These are phyloP conservation scores for Myriosclerotinia duriaeana DNA, from an alignment of 2,329 filamentous ascomycete species.

Conservation along the genomic window DNA sequence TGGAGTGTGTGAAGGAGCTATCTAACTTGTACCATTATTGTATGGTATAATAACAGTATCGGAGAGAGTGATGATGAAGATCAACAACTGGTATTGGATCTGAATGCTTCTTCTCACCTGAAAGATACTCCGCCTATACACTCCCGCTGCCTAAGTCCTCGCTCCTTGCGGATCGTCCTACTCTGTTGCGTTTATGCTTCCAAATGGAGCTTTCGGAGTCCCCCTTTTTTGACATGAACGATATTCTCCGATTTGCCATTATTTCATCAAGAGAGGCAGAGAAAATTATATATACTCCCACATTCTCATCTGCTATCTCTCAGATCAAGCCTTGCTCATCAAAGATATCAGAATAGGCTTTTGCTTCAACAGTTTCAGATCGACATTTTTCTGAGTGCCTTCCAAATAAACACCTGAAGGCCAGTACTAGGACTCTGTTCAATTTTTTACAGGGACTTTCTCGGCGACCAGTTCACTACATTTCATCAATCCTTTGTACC, in stretches of 20 bases:
- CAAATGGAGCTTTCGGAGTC: slow-evolving; percentile 11
- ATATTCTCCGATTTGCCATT: not conserved
- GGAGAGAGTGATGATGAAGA: slow-evolving; percentile 8
- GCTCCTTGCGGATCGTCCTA: not conserved
- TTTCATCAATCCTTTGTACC: not conserved
- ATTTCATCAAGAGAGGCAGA: not conserved
- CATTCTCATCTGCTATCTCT: not conserved
- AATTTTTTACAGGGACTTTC: not conserved
- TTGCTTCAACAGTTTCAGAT: not conserved
- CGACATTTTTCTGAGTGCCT: not conserved
- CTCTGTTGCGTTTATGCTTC: not conserved
- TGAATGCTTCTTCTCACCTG: not conserved
- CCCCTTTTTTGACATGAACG: not conserved
- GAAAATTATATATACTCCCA: slow-evolving; percentile 9
- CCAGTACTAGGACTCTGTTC: not conserved
- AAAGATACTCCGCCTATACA: not conserved
- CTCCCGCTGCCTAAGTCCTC: not conserved
- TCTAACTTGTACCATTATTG: too few species aligned
- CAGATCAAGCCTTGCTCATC: not conserved
- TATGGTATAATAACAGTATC: too few species aligned
- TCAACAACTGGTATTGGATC: not conserved
- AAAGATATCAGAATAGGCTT: not conserved
- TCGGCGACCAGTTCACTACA: not conserved
- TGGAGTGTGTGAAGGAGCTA: too few species aligned
- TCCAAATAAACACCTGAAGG: not conserved